A percentile compares a stretch with the other conserved stretches of the same genome.
Evolutionary conservation across 2,329 filamentous ascomycete genomes (phyloP).

Genomic region (Rhytidhysteron rufulum): DNA sequence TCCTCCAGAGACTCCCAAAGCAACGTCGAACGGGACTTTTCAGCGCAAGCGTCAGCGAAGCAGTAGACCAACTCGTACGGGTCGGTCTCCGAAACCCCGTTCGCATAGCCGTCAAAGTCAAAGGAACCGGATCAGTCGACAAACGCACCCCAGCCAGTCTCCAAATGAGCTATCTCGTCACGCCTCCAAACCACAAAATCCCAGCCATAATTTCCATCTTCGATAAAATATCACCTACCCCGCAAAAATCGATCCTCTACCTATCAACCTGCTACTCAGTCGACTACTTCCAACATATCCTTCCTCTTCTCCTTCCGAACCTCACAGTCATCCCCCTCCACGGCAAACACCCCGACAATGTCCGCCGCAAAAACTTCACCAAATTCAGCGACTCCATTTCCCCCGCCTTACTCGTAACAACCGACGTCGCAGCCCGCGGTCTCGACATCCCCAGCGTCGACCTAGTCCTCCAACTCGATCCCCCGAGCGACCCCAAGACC

Average conservation of each 20-base stretch:
- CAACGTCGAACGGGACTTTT: slow-evolving; percentile 91
- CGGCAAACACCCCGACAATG: slow-evolving; percentile 85
- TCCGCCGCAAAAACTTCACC: slow-evolving; percentile 82
- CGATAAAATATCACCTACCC: slow-evolving; percentile 63
- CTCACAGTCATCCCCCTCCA: slow-evolving; percentile 78
- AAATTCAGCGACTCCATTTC: slow-evolving; percentile 71
- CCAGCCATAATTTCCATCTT: slow-evolving; percentile 70
- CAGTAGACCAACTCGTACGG: slow-evolving; percentile 86
- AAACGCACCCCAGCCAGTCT: slow-evolving; percentile 86
- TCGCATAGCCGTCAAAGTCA: slow-evolving; percentile 91
- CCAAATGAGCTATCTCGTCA: slow-evolving; percentile 81
- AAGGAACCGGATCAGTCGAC: slow-evolving; percentile 60
- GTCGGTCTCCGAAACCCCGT: slow-evolving; percentile 92
- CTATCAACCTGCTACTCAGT: slow-evolving; percentile 91
- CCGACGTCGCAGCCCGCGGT: slow-evolving; percentile 85
- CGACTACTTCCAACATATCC: slow-evolving; percentile 83
- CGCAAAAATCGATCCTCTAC: slow-evolving; percentile 85
- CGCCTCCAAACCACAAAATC: slow-evolving; percentile 74
- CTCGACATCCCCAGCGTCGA: slow-evolving; percentile 91
- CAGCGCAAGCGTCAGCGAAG: slow-evolving; percentile 93
- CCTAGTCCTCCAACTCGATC: slow-evolving; percentile 84
- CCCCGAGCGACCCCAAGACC: slow-evolving; percentile 81
- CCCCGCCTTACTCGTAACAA: slow-evolving; percentile 82
- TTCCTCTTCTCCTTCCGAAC: slow-evolving; percentile 67
- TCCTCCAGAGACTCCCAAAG: slow-evolving; percentile 80